These are phyloP conservation scores for Thelonectria olida DNA, from an alignment of 2,329 filamentous ascomycete genomes.

Conservation along the genomic window DNA sequence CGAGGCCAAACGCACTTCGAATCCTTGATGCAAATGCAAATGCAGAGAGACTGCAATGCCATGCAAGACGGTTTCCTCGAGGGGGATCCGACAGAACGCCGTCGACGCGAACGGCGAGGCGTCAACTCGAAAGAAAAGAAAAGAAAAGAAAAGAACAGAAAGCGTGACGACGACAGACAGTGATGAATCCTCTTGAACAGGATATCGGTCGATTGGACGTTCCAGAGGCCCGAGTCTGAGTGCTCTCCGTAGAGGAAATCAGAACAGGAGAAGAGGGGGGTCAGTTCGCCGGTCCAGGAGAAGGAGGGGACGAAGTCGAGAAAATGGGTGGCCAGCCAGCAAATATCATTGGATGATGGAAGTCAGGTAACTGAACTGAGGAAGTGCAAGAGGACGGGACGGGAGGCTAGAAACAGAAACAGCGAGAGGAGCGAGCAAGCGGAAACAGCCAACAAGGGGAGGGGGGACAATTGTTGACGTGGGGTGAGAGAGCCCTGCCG, in stretches of 20 bases:
- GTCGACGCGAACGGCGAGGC: constrained; percentile 4
- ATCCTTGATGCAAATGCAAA: constrained; percentile 9
- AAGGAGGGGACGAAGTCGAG: constrained; percentile 1
- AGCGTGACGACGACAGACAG: neutral
- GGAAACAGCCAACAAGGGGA: constrained; percentile 6
- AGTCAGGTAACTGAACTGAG: neutral
- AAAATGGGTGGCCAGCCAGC: constrained; percentile 17
- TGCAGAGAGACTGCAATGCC: neutral
- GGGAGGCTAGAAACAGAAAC: constrained; percentile 1
- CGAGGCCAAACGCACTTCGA: constrained; percentile 3
- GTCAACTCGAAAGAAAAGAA: neutral
- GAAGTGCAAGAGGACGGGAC: constrained; percentile 9
- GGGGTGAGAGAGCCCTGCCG: neutral
- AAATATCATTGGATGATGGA: constrained; percentile 11
- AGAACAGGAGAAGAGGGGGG: constrained; percentile 12
- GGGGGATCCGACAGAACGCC: neutral
- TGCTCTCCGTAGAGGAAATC: constrained; percentile 1
- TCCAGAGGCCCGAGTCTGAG: neutral
- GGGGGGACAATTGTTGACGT: neutral
- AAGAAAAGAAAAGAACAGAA: neutral
- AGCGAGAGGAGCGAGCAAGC: neutral
- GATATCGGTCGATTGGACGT: neutral
- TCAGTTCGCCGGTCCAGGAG: neutral
- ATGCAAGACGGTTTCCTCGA: constrained; percentile 3
- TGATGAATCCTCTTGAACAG: neutral